A percentile compares a stretch with the other conserved stretches of the same genome.
These are phyloP conservation scores for Talaromyces sp. DNA, from an alignment of 2,329 filamentous ascomycete species.

Conservation along the genomic window DNA sequence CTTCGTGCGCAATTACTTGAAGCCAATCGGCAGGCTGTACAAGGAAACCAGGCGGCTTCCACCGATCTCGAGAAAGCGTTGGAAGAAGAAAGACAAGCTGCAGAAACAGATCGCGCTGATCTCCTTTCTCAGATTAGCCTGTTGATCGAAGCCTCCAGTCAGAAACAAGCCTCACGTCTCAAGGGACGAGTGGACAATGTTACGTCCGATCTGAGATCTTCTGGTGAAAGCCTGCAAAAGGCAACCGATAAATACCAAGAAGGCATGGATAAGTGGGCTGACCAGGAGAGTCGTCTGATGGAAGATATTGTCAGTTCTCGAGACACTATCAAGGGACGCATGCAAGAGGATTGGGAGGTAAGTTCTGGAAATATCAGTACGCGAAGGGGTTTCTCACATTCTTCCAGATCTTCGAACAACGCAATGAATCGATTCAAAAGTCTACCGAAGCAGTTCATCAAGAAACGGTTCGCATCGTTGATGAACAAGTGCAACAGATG, in stretches of 20 bases:
- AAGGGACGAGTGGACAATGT: slow-evolving; percentile 62
- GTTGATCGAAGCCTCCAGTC: slow-evolving; percentile 73
- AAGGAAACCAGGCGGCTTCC: slow-evolving; percentile 67
- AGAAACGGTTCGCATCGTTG: slow-evolving; percentile 85
- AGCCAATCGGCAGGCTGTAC: slow-evolving; percentile 66
- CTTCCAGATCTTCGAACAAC: slow-evolving; percentile 66
- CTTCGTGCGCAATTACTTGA: slow-evolving; percentile 70
- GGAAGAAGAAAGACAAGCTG: slow-evolving; percentile 71
- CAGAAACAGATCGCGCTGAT: slow-evolving; percentile 69
- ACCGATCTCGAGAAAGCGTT: slow-evolving; percentile 66
- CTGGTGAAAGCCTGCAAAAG: slow-evolving; percentile 64
- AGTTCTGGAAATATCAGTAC: slow-evolving; percentile 32
- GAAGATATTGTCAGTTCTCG: slow-evolving; percentile 70
- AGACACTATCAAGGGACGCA: slow-evolving; percentile 73
- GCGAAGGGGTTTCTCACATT: slow-evolving; percentile 28
- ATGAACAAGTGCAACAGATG: slow-evolving; percentile 83
- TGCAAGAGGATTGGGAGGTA: slow-evolving; percentile 84
- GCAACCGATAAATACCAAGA: slow-evolving; percentile 65
- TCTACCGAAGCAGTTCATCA: slow-evolving; percentile 85
- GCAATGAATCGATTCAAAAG: slow-evolving; percentile 78
- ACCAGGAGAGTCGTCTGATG: slow-evolving; percentile 66
- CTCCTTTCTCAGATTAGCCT: slow-evolving; percentile 73
- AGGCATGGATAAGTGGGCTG: slow-evolving; percentile 72
- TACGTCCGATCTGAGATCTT: slow-evolving; percentile 63
- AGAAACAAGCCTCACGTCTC: slow-evolving; percentile 70